These are phyloP conservation scores for Arthrinium phaeospermum DNA, from an alignment of 2,329 filamentous ascomycete genomes.

Conservation along the genomic window DNA sequence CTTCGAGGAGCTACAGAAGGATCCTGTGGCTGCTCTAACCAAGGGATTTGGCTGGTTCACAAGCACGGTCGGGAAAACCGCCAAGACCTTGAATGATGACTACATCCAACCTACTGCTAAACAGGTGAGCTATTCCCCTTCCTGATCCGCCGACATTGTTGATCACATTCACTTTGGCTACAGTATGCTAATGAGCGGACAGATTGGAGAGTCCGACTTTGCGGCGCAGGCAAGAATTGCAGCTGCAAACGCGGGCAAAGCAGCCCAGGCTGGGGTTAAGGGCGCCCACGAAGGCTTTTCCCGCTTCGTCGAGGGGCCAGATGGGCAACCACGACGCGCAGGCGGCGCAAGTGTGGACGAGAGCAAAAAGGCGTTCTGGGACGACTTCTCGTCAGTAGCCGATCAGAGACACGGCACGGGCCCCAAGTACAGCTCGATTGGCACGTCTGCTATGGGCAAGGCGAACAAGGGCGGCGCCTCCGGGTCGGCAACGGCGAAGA, in stretches of 20 bases:
- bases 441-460: slow-evolving; percentile 65
- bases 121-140: slow-evolving; percentile 61
- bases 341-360: slow-evolving; percentile 54
- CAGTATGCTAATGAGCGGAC: slow-evolving; percentile 6
- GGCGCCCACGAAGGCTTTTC: slow-evolving; percentile 81
- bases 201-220: slow-evolving; percentile 83
- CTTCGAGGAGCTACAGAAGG: slow-evolving; percentile 88
- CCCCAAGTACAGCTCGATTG: slow-evolving; percentile 55
- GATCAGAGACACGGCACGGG: slow-evolving; percentile 54
- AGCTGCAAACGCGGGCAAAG: slow-evolving; percentile 69
- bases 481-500: slow-evolving; percentile 42
- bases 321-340: slow-evolving; percentile 37
- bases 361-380: slow-evolving; percentile 88
- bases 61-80: slow-evolving; percentile 84
- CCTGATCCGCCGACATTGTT: background rate
- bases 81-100: slow-evolving; percentile 87
- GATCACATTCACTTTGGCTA: background rate
- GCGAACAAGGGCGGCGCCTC: slow-evolving; percentile 43
- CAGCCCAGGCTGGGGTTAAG: slow-evolving; percentile 72
- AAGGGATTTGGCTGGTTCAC: slow-evolving; percentile 97
- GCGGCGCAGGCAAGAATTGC: slow-evolving; percentile 69
- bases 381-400: slow-evolving; percentile 78
- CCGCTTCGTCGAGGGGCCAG: slow-evolving; percentile 83
- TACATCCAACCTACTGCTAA: slow-evolving; percentile 94
- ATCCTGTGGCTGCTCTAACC: slow-evolving; percentile 84